These are phyloP conservation scores for Leccinum subtestaceum DNA, from an alignment of 768 basidiomycete species.

Conservation along the genomic window DNA sequence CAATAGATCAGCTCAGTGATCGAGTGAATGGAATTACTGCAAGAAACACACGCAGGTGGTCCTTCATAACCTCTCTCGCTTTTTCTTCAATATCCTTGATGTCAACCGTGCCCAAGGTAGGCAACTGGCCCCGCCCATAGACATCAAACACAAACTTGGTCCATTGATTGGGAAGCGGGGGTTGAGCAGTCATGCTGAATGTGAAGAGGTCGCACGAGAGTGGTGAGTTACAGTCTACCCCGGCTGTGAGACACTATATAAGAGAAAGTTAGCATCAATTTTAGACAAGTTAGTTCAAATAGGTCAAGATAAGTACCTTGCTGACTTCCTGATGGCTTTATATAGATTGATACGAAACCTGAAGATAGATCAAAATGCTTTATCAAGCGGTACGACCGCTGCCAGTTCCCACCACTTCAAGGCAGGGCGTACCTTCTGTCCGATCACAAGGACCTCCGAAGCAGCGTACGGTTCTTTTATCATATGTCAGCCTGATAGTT, in stretches of 20 bases:
- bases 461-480: background rate
- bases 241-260: background rate
- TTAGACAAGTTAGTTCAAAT: background rate
- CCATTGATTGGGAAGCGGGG: constrained; percentile 27
- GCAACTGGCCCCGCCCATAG: constrained; percentile 18
- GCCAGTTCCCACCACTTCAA: too few relatives aligned
- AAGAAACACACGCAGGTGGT: constrained; percentile 45
- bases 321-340: too few relatives aligned
- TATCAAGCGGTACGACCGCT: background rate
- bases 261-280: background rate
- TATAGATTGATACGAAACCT: background rate
- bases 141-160: constrained; percentile 22
- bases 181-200: constrained; percentile 16
- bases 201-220: background rate
- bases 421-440: too few relatives aligned
- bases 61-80: constrained; percentile 60
- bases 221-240: background rate
- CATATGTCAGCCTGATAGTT: background rate
- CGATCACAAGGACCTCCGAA: too few relatives aligned
- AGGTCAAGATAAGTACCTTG: too few relatives aligned
- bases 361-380: background rate
- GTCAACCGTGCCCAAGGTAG: constrained; percentile 54
- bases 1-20: background rate
- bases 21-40: background rate
- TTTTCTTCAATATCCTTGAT: constrained; percentile 63